Percentiles rank a stretch among this genome's conserved stretches.
phyloP scores from a whole-genome alignment of 495 filamentous ascomycete species.

The Monascus purpureus region DNA sequence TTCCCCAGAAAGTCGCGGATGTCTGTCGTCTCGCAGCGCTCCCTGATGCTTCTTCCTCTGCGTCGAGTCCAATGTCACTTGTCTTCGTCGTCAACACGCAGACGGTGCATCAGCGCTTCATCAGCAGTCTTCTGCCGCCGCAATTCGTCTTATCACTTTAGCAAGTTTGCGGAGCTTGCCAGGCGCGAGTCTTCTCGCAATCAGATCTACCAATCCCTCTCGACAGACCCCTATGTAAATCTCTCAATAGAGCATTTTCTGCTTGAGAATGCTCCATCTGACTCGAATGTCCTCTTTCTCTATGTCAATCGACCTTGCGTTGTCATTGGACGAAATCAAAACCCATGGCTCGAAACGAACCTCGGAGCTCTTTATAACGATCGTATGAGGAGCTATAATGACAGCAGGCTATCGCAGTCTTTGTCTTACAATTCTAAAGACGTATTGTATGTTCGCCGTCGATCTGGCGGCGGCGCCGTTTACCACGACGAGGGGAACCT shows the following conservation, averaged over 20 bases:
- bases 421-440: constrained; percentile 6
- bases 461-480: constrained; percentile 83
- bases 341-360: constrained; percentile 89
- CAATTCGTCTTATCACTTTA: constrained; percentile 21
- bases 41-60: constrained; percentile 4
- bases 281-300: constrained; percentile 68
- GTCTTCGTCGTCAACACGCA: background rate
- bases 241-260: constrained; percentile 92
- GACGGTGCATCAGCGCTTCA: constrained; percentile 5
- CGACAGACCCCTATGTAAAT: constrained; percentile 70
- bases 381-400: constrained; percentile 9
- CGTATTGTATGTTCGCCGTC: constrained; percentile 61
- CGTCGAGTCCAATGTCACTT: constrained; percentile 1
- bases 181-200: constrained; percentile 32
- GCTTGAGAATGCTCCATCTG: constrained; percentile 51
- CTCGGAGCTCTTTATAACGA: constrained; percentile 40
- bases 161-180: constrained; percentile 29
- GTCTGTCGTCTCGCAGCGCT: constrained; percentile 10
- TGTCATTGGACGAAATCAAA: constrained; percentile 91
- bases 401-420: background rate
- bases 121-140: constrained; percentile 6
- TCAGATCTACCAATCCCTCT: constrained; percentile 67
- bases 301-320: constrained; percentile 79
- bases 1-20: too few relatives aligned
- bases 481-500: constrained; percentile 87